Percentiles rank a stretch among this genome's conserved stretches.
phyloP scores from a whole-genome alignment of 192 early-diverging fungal species.

The Coemansia sp. region DNA sequence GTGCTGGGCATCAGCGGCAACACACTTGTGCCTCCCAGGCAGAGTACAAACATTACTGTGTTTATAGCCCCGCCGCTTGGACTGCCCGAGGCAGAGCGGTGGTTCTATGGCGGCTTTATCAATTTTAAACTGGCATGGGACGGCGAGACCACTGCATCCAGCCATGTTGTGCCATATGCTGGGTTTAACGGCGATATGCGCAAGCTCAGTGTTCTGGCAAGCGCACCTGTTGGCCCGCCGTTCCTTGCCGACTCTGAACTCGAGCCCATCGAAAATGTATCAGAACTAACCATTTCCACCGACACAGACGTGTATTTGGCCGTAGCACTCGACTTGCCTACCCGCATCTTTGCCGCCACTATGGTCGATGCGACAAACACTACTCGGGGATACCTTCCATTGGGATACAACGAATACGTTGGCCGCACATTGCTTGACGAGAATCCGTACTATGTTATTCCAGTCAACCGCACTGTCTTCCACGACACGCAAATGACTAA shows the following conservation, averaged over 20 bases:
- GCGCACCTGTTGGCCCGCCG: conserved; percentile 3
- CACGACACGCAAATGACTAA: conserved; percentile 16
- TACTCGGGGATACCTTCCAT: conserved; percentile 27
- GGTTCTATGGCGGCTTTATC: conserved; percentile 54
- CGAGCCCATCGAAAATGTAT: not conserved
- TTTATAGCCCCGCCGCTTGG: conserved; percentile 23
- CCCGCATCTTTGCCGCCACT: conserved; percentile 9
- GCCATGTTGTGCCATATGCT: conserved; percentile 38
- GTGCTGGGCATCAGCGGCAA: not conserved
- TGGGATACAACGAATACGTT: conserved; percentile 15
- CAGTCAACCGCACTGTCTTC: not conserved
- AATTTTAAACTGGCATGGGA: conserved; percentile 31
- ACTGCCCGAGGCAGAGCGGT: conserved; percentile 30
- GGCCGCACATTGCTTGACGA: not conserved
- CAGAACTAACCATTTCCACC: not conserved
- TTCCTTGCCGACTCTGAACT: conserved; percentile 10
- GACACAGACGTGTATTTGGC: conserved; percentile 7
- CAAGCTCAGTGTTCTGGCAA: conserved; percentile 15
- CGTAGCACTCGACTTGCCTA: conserved; percentile 24
- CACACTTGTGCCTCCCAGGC: conserved; percentile 23
- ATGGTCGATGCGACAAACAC: conserved; percentile 13
- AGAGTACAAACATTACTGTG: conserved; percentile 4
- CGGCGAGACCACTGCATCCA: not conserved
- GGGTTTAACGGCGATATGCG: conserved; percentile 48
- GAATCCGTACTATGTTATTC: not conserved